These are phyloP conservation scores for Kluyveromyces dobzhanskii DNA, from an alignment of 805 yeast genomes.

Conservation along the genomic window DNA sequence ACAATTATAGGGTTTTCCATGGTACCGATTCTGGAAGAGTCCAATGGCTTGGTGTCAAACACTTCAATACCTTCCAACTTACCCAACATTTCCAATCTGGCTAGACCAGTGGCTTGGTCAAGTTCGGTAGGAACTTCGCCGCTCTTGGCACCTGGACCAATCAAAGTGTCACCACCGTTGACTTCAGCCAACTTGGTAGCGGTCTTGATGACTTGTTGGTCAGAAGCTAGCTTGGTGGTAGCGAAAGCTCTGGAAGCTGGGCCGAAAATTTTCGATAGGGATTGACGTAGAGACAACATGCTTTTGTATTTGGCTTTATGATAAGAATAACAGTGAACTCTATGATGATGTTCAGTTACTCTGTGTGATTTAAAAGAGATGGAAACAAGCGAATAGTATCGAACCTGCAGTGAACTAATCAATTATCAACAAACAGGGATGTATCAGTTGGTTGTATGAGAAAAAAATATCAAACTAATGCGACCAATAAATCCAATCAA, in stretches of 20 bases:
- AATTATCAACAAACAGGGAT: too few species aligned
- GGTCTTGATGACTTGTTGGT: conserved; percentile 44
- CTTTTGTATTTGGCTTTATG: not conserved
- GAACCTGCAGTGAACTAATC: too few species aligned
- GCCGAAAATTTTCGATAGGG: conserved; percentile 21
- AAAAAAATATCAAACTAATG: too few species aligned
- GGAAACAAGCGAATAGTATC: too few species aligned
- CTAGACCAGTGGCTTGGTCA: conserved; percentile 98
- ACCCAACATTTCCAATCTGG: conserved; percentile 90
- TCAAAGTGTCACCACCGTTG: conserved; percentile 63
- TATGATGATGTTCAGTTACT: too few species aligned
- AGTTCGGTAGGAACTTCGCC: conserved; percentile 87
- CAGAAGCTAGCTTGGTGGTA: conserved; percentile 24
- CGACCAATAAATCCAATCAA: too few species aligned
- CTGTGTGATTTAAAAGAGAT: too few species aligned
- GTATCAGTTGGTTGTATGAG: too few species aligned
- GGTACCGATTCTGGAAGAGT: conserved; percentile 84
- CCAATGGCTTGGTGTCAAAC: conserved; percentile 82
- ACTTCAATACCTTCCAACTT: conserved; percentile 92
- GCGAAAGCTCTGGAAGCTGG: conserved; percentile 30
- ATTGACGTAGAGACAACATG: conserved; percentile 33
- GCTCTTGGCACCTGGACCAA: conserved; percentile 84
- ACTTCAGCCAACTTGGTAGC: conserved; percentile 71
- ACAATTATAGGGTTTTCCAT: conserved; percentile 80
- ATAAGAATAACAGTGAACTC: too few species aligned